Evolutionary conservation across 2,329 filamentous ascomycete species (phyloP).

Genomic region (Trichoderma sp.): DNA sequence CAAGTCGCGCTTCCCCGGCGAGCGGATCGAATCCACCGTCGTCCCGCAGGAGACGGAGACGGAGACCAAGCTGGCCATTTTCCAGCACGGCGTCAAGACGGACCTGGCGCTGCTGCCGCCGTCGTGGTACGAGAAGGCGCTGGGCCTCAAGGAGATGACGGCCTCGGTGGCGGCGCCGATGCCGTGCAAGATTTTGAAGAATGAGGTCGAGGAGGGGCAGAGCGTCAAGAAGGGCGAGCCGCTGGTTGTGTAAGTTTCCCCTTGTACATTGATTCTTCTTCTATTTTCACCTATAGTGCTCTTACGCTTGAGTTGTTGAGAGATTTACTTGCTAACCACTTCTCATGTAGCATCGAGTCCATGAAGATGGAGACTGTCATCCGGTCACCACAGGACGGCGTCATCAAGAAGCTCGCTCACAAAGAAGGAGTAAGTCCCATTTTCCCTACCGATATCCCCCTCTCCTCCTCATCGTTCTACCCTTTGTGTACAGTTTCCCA

Average conservation of each 20-base stretch:
- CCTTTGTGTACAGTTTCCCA: background rate
- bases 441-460: too few relatives aligned
- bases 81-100: conserved; percentile 67
- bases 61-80: conserved; percentile 70
- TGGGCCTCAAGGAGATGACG: conserved; percentile 76
- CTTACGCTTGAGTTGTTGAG: too few relatives aligned
- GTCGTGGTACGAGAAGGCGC: conserved; percentile 82
- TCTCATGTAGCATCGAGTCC: conserved; percentile 67
- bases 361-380: conserved; percentile 93
- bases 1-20: conserved; percentile 72
- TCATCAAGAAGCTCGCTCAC: conserved; percentile 72
- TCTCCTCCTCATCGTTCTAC: too few relatives aligned
- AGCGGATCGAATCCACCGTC: conserved; percentile 77
- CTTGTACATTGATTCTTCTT: background rate
- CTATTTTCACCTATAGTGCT: conserved; percentile 36
- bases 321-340: conserved; percentile 29
- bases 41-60: conserved; percentile 59
- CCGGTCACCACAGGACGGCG: conserved; percentile 71
- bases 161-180: conserved; percentile 91
- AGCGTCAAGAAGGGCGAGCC: conserved; percentile 81
- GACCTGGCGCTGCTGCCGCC: conserved; percentile 63
- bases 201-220: conserved; percentile 83
- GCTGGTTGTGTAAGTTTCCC: conserved; percentile 70
- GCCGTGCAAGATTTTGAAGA: conserved; percentile 94
- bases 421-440: conserved; percentile 68